A percentile compares a stretch with the other conserved stretches of the same genome.
Evolutionary conservation across 1,284 basidiomycete species (phyloP).

Genomic region (Rugosomyces carneus): DNA sequence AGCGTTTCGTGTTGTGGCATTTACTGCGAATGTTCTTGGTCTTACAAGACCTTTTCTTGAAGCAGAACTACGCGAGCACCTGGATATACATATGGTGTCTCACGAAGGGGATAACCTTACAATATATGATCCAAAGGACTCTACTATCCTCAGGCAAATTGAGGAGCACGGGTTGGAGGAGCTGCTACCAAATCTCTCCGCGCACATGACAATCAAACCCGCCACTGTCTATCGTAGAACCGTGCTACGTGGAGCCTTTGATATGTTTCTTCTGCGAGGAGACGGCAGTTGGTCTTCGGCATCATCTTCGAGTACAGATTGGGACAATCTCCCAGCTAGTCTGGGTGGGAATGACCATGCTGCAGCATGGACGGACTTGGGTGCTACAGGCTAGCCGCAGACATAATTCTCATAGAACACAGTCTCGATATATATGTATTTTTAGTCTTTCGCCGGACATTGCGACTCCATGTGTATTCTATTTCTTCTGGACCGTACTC

Average conservation of each 20-base stretch:
- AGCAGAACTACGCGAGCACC: constrained; percentile 2
- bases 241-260: constrained; percentile 2
- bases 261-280: constrained; percentile 2
- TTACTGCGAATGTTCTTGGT: constrained; percentile 9
- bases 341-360: no score
- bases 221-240: not conserved
- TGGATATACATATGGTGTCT: not conserved
- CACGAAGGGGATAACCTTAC: constrained; percentile 5
- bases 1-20: constrained; percentile 1
- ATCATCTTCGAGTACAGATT: no score
- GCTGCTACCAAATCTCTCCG: not conserved
- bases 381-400: no score
- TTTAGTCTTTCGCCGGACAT: no score
- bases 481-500: no score
- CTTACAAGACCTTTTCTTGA: constrained; percentile 11
- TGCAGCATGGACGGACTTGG: no score
- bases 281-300: no score
- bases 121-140: constrained; percentile 3
- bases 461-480: no score
- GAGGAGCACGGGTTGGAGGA: constrained; percentile 1
- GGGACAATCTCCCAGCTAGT: no score
- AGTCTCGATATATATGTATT: no score
- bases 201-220: not conserved
- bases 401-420: no score
- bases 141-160: constrained; percentile 4